Evolutionary conservation across 345 rosid genomes (phyloP), one percentile per base, ranked within the genome.

Genomic region (Litchi chinensis): DNA sequence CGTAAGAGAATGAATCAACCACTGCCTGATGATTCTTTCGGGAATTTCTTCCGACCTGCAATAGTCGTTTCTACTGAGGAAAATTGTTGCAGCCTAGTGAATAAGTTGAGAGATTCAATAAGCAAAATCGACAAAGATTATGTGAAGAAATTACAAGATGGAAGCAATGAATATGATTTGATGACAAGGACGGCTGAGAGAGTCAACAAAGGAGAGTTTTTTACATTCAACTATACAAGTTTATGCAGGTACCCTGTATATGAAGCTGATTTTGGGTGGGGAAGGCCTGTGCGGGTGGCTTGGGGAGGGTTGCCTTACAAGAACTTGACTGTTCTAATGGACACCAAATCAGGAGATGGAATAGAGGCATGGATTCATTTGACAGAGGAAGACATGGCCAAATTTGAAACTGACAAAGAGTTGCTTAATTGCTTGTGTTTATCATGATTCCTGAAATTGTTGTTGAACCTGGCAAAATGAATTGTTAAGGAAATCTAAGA

Each of bases 261-360:
- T 41, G 88, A 79, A 19, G 81, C 84, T 18, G 86, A 86, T 63
- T 83, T 86, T 12, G 86, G 88, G 68, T 86, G 88, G 88, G 86
- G 86, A 3, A 81, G 67, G 63, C 88, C 86, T 0, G 44, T 26
- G 28, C 82, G 88, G 52, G 52, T 46, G 52, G 52, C 52, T 46
- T 46, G 52, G 52, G 52, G 52, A 46, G 52, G 52, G 52, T 46
- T 46, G 12, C 52, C 52, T 46, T 46, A 46, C 52, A 46, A 5
- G 52, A 46, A 46, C 52, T 46, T 46, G 8, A 11, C 12, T 46
- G 52, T 46, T 46, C 12, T 46, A 46, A 46, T 46, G 52, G 52
- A 46, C 52, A 46, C 52, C 8, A 46, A 46, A 46, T 46, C 52
- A 46, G 12, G 52, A 46, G 52, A 46, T 46, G 52, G 52, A 46